Base-by-base conservation (phyloP, 768 basidiomycete genomes). In the Russula brevipes region DNA sequence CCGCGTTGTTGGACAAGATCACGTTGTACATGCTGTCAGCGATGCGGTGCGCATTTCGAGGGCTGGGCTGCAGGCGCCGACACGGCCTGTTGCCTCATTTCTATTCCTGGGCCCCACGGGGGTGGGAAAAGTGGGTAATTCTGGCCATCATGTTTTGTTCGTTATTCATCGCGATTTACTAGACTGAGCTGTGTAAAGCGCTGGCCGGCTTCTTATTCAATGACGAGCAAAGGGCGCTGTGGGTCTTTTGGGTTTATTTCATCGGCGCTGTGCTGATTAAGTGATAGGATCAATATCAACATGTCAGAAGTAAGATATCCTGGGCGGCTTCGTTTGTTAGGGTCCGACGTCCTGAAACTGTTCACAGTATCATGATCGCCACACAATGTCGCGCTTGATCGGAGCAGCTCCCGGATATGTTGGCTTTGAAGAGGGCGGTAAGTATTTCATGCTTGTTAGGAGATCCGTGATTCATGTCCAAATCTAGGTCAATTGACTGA, bases 321-420 rank as follows among this genome's bases (percentile, higher is more conserved):
- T 49, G 16, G 12, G 5, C 16, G 41, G 16, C 12, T 50, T 8
- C n/a, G n/a, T 44, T 4, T 17, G 19, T 16, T 44, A 31, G 8
- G 19, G 24, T 47, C n/a, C 24, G 11, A 39, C 11, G 38, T 19
- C 16, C 57, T 73, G 39, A 66, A 35, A 3, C 16, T 5, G 16
- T 39, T 9, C 16, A n/a, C 73, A 92, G 82, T 97, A 89, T 69
- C 90, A 92, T 55, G 94, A 95, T 67, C 84, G 94, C 58, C 92
- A 98, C 70, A 93, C 92, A 0, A 87, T 98, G 57, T 91, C 92
- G 0, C 81, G 94, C 4, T 77, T 98, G 30, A 92, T 98, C 56
- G 96, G 95, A 59, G 90, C 93, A 2, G 91, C 94, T 0, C 92
- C 95, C 8, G 95, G 95, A 4, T 96, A 94, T 70, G 87, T 97